Evolutionary conservation across 495 filamentous ascomycete species (phyloP).

Genomic region (Penicillium samsonianum): DNA sequence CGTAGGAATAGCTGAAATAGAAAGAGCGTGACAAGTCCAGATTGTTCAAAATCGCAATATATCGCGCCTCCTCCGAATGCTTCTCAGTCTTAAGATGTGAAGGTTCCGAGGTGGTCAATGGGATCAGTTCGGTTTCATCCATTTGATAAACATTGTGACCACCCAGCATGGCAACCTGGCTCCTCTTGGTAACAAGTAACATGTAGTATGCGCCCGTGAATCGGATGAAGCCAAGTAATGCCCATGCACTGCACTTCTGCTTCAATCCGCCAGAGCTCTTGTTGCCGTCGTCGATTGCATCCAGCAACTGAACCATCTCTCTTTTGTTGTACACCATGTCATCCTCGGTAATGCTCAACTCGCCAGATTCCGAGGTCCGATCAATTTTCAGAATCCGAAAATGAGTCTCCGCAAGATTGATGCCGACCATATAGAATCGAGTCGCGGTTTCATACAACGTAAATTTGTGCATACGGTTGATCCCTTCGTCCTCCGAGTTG

Average conservation of each 20-base stretch:
- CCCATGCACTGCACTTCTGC: constrained; percentile 89
- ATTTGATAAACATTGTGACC: constrained; percentile 96
- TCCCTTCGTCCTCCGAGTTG: constrained; percentile 64
- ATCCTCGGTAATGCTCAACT: constrained; percentile 85
- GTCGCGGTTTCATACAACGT: constrained; percentile 92
- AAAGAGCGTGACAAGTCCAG: constrained; percentile 87
- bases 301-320: constrained; percentile 89
- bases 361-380: constrained; percentile 77
- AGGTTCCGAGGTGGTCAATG: constrained; percentile 65
- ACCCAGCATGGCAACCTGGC: constrained; percentile 92
- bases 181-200: constrained; percentile 92
- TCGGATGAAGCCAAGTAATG: constrained; percentile 88
- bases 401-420: constrained; percentile 80
- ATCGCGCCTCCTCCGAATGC: constrained; percentile 87
- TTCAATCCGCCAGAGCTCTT: constrained; percentile 88
- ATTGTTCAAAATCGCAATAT: constrained; percentile 84
- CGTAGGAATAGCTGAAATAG: constrained; percentile 98
- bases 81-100: constrained; percentile 73
- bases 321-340: constrained; percentile 90
- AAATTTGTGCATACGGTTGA: constrained; percentile 92
- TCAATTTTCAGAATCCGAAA: constrained; percentile 95
- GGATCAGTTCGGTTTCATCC: constrained; percentile 91
- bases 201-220: constrained; percentile 98
- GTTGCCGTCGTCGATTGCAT: constrained; percentile 95
- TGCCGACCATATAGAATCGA: constrained; percentile 90